phyloP scores from a whole-genome alignment of 2,329 filamentous ascomycete genomes.

The Fusarium haematococcum region DNA sequence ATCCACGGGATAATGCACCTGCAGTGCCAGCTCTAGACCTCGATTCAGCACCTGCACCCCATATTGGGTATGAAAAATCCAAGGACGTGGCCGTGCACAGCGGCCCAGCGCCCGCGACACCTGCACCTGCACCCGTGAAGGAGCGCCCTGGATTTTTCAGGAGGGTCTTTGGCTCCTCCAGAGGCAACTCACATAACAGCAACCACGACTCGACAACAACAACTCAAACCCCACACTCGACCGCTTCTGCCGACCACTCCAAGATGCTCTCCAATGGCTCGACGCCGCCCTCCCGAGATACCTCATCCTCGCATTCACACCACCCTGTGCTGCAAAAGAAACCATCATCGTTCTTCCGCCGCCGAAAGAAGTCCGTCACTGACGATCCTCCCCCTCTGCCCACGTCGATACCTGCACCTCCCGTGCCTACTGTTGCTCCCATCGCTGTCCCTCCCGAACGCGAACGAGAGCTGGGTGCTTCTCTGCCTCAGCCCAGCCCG shows the following conservation, averaged over 20 bases:
- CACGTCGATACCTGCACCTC: constrained; percentile 56
- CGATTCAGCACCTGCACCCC: constrained; percentile 68
- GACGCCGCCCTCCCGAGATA: constrained; percentile 63
- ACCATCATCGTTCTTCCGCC: constrained; percentile 91
- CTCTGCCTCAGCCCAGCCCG: constrained; percentile 66
- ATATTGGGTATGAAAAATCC: constrained; percentile 69
- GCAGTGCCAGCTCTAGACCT: constrained; percentile 53
- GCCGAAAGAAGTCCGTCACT: constrained; percentile 88
- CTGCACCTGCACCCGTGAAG: constrained; percentile 62
- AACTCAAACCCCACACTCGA: constrained; percentile 36
- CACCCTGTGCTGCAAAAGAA: constrained; percentile 82
- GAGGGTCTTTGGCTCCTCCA: constrained; percentile 85
- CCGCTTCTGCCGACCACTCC: constrained; percentile 45
- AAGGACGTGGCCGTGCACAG: constrained; percentile 62
- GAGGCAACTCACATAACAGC: constrained; percentile 54
- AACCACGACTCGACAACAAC: constrained; percentile 37
- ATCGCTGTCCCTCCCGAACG: constrained; percentile 49
- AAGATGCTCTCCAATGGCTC: constrained; percentile 62
- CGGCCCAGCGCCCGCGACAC: constrained; percentile 62
- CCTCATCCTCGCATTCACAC: constrained; percentile 57
- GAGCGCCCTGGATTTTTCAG: constrained; percentile 91
- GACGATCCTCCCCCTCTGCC: constrained; percentile 76
- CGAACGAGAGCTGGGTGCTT: constrained; percentile 46
- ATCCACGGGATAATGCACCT: constrained; percentile 44
- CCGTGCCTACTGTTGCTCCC: constrained; percentile 52